These are phyloP conservation scores for Gossypium gossypioides DNA, from an alignment of 441 rosid genomes.

Conservation along the genomic window DNA sequence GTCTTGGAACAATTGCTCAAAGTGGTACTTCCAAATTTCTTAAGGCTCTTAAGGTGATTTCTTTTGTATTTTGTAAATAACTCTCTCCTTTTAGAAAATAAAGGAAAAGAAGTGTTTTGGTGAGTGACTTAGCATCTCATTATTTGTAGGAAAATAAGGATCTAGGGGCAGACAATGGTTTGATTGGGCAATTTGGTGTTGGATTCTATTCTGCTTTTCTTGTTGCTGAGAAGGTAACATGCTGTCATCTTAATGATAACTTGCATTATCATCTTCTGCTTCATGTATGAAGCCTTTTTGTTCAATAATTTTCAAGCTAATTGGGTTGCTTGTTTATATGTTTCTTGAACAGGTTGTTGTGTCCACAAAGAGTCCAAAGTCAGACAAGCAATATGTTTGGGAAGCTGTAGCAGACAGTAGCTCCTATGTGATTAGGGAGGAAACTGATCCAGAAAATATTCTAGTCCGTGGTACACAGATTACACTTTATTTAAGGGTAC, in stretches of 20 bases:
- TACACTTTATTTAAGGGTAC: conserved; percentile 77
- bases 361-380: conserved; percentile 81
- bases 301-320: not conserved
- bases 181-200: conserved; percentile 98
- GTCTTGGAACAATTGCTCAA: conserved; percentile 98
- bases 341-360: conserved; percentile 57
- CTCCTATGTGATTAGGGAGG: conserved; percentile 73
- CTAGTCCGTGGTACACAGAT: conserved; percentile 80
- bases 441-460: conserved; percentile 69
- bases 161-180: conserved; percentile 64
- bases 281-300: not conserved
- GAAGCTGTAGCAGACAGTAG: conserved; percentile 82
- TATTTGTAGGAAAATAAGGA: conserved; percentile 71
- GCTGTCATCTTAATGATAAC: not conserved
- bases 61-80: conserved; percentile 7
- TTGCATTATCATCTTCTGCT: not conserved
- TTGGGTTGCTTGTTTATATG: conserved; percentile 19
- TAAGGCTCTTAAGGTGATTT: conserved; percentile 68
- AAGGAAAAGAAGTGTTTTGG: conserved; percentile 30
- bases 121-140: not conserved
- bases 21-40: conserved; percentile 95
- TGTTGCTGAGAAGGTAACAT: conserved; percentile 79
- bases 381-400: conserved; percentile 93
- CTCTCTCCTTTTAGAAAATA: not conserved
- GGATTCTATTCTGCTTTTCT: conserved; percentile 97